Evolutionary conservation across 345 rosid species (phyloP).

Genomic region (Xanthoceras sorbifolium): DNA sequence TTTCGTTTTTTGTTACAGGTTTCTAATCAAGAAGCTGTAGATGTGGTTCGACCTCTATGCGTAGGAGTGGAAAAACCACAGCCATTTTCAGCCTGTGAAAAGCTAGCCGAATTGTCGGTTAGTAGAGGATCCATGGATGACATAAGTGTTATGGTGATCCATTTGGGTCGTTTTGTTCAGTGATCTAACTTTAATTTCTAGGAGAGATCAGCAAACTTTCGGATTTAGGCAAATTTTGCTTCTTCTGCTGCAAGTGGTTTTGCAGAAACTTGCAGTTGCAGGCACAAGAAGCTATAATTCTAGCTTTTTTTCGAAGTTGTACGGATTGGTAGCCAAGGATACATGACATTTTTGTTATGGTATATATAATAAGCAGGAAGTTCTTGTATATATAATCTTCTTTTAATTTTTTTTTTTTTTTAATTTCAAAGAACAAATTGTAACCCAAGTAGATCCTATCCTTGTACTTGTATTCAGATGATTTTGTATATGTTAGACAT

Average conservation of each 20-base stretch:
- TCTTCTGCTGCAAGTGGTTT: conserved; percentile 19
- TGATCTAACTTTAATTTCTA: not conserved
- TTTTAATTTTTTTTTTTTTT: not conserved
- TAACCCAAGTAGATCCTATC: not conserved
- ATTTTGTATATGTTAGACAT: not conserved
- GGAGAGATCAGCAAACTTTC: not conserved
- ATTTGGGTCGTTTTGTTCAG: conserved; percentile 36
- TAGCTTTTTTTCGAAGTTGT: not conserved
- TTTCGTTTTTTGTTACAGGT: conserved; percentile 40
- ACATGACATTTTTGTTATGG: not conserved
- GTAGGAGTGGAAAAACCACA: conserved; percentile 45
- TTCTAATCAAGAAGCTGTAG: conserved; percentile 84
- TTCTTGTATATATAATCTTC: not conserved
- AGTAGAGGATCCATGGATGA: conserved; percentile 75
- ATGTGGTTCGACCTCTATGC: conserved; percentile 53
- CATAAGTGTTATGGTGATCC: conserved; percentile 66
- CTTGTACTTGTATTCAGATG: not conserved
- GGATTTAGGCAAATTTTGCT: not conserved
- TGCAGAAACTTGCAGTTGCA: conserved; percentile 19
- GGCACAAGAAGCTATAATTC: not conserved
- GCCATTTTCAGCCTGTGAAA: conserved; percentile 55
- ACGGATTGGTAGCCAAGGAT: not conserved
- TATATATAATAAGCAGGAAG: not conserved
- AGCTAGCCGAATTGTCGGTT: conserved; percentile 62
- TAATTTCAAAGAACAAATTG: not conserved